Evolutionary conservation across 495 filamentous ascomycete genomes (phyloP).

Genomic region (Xylaria flabelliformis): DNA sequence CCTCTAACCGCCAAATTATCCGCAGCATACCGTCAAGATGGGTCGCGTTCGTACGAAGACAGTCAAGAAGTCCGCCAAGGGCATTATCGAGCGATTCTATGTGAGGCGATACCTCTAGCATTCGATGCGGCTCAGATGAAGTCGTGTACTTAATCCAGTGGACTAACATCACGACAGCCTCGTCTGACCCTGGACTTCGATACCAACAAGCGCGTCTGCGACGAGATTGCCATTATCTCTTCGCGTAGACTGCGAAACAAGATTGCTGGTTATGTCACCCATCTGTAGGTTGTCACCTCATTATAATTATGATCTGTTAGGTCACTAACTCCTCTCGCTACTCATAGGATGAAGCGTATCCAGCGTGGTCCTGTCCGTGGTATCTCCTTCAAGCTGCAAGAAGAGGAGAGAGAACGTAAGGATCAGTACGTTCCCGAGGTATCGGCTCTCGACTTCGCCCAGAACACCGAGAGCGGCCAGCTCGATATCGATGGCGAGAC

Average conservation of each 20-base stretch:
- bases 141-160: background rate
- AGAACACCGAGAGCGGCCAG: constrained; percentile 86
- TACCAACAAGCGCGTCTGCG: constrained; percentile 99
- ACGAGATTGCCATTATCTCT: constrained; percentile 99
- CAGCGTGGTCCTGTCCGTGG: constrained; percentile 98
- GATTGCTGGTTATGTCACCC: constrained; percentile 98
- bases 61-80: constrained; percentile 99
- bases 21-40: constrained; percentile 75
- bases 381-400: constrained; percentile 99
- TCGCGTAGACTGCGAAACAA: constrained; percentile 98
- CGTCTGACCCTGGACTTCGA: constrained; percentile 99
- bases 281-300: constrained; percentile 53
- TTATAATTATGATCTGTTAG: background rate
- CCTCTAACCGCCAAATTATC: constrained; percentile 34
- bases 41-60: constrained; percentile 98
- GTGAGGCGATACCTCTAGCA: constrained; percentile 4
- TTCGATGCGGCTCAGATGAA: background rate
- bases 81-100: constrained; percentile 99
- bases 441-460: constrained; percentile 95
- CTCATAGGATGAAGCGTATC: constrained; percentile 82
- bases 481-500: constrained; percentile 96
- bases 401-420: constrained; percentile 99
- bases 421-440: constrained; percentile 99
- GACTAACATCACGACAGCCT: constrained; percentile 51
- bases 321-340: constrained; percentile 37